Conservation (phyloP, 495 filamentous ascomycete species). For the Mycothermus thermophilus region DNA sequence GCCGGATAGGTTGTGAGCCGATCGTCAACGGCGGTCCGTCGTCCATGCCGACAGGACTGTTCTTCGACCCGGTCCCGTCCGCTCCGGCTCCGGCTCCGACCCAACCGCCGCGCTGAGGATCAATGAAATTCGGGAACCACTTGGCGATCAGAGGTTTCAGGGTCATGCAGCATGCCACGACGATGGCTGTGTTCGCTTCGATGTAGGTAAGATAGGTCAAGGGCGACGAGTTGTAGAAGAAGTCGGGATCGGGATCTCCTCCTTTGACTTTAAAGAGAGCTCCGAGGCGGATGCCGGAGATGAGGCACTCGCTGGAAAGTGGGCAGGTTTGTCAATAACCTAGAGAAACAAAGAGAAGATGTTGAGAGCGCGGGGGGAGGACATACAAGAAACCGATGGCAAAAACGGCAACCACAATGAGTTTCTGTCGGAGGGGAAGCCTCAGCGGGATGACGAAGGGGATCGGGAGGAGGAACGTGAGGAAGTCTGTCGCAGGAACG, state of each 20-base stretch:
- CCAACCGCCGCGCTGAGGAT: neutral
- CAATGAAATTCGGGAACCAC: conserved; percentile 11
- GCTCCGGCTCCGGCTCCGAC: too few species aligned
- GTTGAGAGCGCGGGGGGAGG: neutral
- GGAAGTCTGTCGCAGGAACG: conserved; percentile 35
- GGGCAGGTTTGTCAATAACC: neutral
- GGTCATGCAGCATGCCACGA: conserved; percentile 17
- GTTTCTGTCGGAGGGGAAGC: conserved; percentile 23
- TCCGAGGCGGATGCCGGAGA: conserved; percentile 18
- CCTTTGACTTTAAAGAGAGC: conserved; percentile 6
- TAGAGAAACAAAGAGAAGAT: neutral
- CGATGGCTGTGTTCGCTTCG: conserved; percentile 17
- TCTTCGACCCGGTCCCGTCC: too few species aligned
- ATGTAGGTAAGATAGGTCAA: conserved; percentile 13
- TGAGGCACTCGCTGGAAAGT: conserved; percentile 12
- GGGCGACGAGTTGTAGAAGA: conserved; percentile 7
- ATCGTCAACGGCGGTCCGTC: conserved; percentile 11
- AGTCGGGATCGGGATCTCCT: conserved; percentile 8
- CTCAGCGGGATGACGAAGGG: conserved; percentile 22
- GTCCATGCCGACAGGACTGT: neutral
- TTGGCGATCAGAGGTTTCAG: conserved; percentile 14
- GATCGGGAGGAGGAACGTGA: conserved; percentile 29
- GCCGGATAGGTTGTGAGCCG: conserved; percentile 14
- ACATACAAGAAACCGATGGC: conserved; percentile 26
- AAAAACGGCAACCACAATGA: conserved; percentile 23